A percentile compares a stretch with the other conserved stretches of the same genome.
Conservation (phyloP, 2,329 filamentous ascomycete genomes). For the Pseudogymnoascus sp. region DNA sequence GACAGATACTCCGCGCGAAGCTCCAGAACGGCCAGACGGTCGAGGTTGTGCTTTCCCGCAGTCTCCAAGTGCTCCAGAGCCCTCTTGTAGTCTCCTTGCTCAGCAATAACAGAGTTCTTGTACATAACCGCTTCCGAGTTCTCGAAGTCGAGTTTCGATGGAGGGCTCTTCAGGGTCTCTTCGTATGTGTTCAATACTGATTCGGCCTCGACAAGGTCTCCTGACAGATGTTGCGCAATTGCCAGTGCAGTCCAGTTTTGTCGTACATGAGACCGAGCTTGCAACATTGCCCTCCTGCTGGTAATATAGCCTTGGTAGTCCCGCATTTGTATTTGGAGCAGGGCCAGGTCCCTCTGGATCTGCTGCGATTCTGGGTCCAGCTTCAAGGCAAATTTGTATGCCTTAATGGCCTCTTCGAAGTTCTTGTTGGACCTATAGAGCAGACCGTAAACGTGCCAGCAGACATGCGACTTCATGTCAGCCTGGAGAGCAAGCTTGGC, state of each 20-base stretch:
- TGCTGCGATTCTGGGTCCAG: conserved; percentile 91
- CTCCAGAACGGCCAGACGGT: conserved; percentile 80
- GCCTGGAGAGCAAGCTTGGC: conserved; percentile 88
- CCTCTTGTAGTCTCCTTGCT: conserved; percentile 72
- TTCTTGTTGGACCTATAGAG: conserved; percentile 93
- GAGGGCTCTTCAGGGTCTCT: conserved; percentile 77
- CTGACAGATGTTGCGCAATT: conserved; percentile 84
- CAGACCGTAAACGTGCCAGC: conserved; percentile 97
- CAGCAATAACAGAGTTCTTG: conserved; percentile 90
- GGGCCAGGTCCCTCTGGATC: conserved; percentile 87
- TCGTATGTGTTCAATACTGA: conserved; percentile 88
- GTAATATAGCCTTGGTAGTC: conserved; percentile 91
- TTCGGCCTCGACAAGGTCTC: conserved; percentile 78
- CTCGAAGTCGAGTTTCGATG: conserved; percentile 73
- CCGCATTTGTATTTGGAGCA: conserved; percentile 92
- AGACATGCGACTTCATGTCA: conserved; percentile 98
- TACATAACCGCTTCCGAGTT: conserved; percentile 92
- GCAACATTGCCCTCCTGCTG: conserved; percentile 80
- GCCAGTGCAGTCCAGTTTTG: conserved; percentile 98
- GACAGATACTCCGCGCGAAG: conserved; percentile 76
- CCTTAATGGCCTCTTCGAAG: conserved; percentile 98
- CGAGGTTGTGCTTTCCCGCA: conserved; percentile 68
- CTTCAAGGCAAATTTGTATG: conserved; percentile 90
- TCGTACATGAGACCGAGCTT: conserved; percentile 69
- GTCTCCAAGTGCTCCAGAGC: conserved; percentile 81